Percentiles rank a stretch among this genome's conserved stretches.
phyloP scores from a whole-genome alignment of 2,329 filamentous ascomycete species.

The Knufia fluminis region DNA sequence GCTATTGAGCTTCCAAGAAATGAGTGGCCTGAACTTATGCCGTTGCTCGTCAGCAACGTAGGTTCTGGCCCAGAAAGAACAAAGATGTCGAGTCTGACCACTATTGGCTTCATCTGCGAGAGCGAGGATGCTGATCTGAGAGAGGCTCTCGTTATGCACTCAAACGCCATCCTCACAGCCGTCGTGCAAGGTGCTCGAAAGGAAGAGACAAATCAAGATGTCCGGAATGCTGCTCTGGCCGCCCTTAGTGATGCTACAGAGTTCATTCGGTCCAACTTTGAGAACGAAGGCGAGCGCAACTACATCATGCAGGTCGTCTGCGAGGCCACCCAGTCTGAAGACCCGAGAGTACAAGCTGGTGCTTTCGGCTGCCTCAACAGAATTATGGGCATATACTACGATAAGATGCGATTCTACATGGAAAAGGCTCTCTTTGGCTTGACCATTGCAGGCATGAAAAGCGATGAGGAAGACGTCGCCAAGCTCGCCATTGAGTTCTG shows the following conservation, averaged over 20 bases:
- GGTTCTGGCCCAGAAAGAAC: constrained; percentile 75
- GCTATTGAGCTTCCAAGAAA: constrained; percentile 86
- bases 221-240: constrained; percentile 84
- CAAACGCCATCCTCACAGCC: constrained; percentile 93
- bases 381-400: constrained; percentile 98
- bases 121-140: constrained; percentile 82
- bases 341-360: constrained; percentile 85
- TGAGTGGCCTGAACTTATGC: constrained; percentile 91
- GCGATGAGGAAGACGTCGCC: constrained; percentile 90
- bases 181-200: constrained; percentile 96
- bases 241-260: constrained; percentile 94
- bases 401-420: constrained; percentile 99
- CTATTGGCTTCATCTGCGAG: constrained; percentile 98
- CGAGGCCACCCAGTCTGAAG: constrained; percentile 90
- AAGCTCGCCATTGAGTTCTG: constrained; percentile 98
- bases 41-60: constrained; percentile 81
- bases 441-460: constrained; percentile 98
- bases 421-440: constrained; percentile 97
- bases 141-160: constrained; percentile 71
- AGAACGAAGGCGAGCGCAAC: constrained; percentile 97
- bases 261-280: constrained; percentile 97
- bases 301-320: constrained; percentile 99
- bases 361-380: constrained; percentile 96
- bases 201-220: constrained; percentile 85
- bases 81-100: constrained; percentile 87